These are phyloP conservation scores for Phaeosphaeriaceae sp. DNA, from an alignment of 2,329 filamentous ascomycete species.

Conservation along the genomic window DNA sequence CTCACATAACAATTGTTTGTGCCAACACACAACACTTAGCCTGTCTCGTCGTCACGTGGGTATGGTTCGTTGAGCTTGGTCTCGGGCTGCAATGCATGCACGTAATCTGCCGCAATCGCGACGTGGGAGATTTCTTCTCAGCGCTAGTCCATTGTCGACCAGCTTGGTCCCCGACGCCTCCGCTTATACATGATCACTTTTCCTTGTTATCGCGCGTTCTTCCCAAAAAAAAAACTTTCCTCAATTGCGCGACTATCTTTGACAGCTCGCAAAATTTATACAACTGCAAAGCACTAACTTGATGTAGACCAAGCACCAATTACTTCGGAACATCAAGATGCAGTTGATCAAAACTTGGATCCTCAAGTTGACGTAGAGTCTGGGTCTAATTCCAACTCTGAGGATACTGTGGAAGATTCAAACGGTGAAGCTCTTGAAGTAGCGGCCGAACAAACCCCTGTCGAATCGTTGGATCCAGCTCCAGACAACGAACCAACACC, in stretches of 20 bases:
- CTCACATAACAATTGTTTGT: slow-evolving; percentile 18
- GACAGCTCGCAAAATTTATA: not conserved
- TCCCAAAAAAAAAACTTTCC: not conserved
- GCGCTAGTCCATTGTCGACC: slow-evolving; percentile 19
- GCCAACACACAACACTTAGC: slow-evolving; percentile 21
- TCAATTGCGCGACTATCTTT: not conserved
- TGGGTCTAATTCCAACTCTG: slow-evolving; percentile 13
- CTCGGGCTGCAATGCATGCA: slow-evolving; percentile 39
- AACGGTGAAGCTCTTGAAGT: slow-evolving; percentile 6
- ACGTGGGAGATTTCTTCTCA: slow-evolving; percentile 27
- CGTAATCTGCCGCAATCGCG: slow-evolving; percentile 31
- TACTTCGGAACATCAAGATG: not conserved
- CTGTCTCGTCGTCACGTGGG: slow-evolving; percentile 38
- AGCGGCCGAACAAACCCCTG: not conserved
- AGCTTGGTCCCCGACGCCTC: slow-evolving; percentile 19
- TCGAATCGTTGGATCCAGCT: not conserved
- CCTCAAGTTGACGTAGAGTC: slow-evolving; percentile 10
- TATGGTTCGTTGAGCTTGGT: slow-evolving; percentile 19
- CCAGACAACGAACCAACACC: not conserved
- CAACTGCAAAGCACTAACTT: slow-evolving; percentile 10
- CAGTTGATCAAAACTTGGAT: slow-evolving; percentile 11
- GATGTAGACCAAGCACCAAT: slow-evolving; percentile 8
- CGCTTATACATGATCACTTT: slow-evolving; percentile 7
- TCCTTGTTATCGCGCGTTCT: slow-evolving; percentile 6
- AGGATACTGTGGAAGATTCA: slow-evolving; percentile 12